phyloP scores from a whole-genome alignment of 2,329 filamentous ascomycete genomes.

The Parastagonospora avenae region DNA sequence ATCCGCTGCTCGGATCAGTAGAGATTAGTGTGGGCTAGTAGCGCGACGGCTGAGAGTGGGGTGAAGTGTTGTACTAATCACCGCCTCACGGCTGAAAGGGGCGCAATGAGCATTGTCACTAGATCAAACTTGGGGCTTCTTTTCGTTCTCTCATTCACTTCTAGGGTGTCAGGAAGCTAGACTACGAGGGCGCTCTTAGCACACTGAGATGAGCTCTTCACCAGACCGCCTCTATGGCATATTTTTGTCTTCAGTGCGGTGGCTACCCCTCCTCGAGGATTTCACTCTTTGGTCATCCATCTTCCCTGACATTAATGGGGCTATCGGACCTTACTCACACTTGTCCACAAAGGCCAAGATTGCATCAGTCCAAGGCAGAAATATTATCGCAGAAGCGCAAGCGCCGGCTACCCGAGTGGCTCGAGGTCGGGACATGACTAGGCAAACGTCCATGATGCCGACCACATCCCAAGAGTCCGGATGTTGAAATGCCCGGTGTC shows the following conservation, averaged over 20 bases:
- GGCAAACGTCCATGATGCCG: no score
- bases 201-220: no score
- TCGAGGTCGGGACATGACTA: not conserved
- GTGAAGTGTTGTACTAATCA: not conserved
- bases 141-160: not conserved
- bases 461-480: no score
- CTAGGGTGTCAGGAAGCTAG: not conserved
- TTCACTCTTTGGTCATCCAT: not conserved
- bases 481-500: not conserved
- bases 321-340: not conserved
- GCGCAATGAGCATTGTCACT: not conserved
- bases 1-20: conserved; percentile 3
- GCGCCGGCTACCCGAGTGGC: not conserved
- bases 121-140: not conserved
- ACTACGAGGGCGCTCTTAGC: no score
- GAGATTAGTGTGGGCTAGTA: not conserved
- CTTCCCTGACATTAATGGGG: not conserved
- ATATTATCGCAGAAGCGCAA: not conserved
- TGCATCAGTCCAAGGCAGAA: not conserved
- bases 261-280: not conserved
- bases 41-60: not conserved
- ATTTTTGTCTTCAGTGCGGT: not conserved
- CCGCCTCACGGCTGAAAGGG: not conserved
- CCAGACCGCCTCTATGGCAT: not conserved
- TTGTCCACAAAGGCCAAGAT: not conserved